Conservation (phyloP, 139 green algal genomes). For the Tetraselmis striata region DNA sequence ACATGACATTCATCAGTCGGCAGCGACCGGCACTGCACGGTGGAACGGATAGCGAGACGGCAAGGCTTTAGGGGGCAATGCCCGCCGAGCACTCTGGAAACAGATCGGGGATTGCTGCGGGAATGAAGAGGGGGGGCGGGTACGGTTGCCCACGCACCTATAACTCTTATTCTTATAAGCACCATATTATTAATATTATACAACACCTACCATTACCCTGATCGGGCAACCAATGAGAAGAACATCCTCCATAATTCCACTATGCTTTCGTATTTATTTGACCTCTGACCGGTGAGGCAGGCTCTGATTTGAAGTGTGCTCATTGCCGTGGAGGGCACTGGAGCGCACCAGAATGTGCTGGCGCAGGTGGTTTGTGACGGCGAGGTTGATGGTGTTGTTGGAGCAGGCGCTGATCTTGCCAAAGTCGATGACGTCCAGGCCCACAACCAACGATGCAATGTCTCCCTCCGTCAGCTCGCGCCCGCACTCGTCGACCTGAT, state of each 20-base stretch:
- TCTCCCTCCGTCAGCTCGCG: constrained; percentile 7
- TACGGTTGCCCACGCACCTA: too few species aligned
- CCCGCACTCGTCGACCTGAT: not conserved
- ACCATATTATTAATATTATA: too few species aligned
- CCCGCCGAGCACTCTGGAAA: too few species aligned
- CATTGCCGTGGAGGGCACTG: constrained; percentile 27
- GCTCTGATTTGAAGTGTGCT: constrained; percentile 22
- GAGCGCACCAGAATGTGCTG: constrained; percentile 48
- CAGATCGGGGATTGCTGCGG: too few species aligned
- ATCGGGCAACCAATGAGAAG: not conserved
- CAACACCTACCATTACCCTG: too few species aligned
- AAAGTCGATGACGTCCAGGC: constrained; percentile 23
- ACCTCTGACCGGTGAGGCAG: too few species aligned
- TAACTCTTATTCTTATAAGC: too few species aligned
- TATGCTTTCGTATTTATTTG: constrained; percentile 7
- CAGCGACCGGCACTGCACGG: too few species aligned
- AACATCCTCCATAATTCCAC: not conserved
- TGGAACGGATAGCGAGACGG: too few species aligned
- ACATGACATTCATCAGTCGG: too few species aligned
- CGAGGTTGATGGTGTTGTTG: constrained; percentile 32
- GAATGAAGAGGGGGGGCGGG: too few species aligned
- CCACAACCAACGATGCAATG: constrained; percentile 14
- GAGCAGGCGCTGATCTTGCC: constrained; percentile 18
- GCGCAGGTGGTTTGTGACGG: constrained; percentile 53
- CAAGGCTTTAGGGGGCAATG: too few species aligned